Evolutionary conservation across 495 filamentous ascomycete species (phyloP).

Genomic region (Melanomma pulvis-pyrius): DNA sequence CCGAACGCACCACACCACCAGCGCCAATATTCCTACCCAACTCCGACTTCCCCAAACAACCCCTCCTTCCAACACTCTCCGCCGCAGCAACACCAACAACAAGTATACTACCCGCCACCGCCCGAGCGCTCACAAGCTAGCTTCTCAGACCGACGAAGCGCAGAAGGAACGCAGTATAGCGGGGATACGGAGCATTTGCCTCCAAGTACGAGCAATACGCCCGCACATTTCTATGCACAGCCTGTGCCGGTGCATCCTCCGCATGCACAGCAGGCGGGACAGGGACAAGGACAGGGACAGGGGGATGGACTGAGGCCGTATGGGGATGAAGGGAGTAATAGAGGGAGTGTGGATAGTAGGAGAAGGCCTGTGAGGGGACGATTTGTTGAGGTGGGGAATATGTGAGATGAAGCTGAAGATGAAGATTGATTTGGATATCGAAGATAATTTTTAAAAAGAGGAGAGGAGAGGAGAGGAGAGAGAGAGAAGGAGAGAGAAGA

Average conservation of each 20-base stretch:
- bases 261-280: neutral
- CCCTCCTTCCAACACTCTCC: neutral
- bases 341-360: slow-evolving; percentile 20
- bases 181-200: slow-evolving; percentile 7
- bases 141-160: slow-evolving; percentile 10
- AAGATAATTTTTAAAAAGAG: neutral
- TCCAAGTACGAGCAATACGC: slow-evolving; percentile 29
- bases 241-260: neutral
- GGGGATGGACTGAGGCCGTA: neutral
- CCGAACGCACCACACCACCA: slow-evolving; percentile 3
- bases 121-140: slow-evolving; percentile 21
- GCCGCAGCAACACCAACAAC: slow-evolving; percentile 17
- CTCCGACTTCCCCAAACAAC: slow-evolving; percentile 16
- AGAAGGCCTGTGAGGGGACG: slow-evolving; percentile 25
- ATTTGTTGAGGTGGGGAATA: slow-evolving; percentile 37
- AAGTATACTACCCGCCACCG: slow-evolving; percentile 33
- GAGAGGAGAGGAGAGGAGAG: neutral
- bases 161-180: slow-evolving; percentile 30
- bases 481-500: too few relatives aligned
- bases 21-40: slow-evolving; percentile 23
- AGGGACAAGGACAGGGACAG: neutral
- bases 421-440: neutral
- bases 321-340: slow-evolving; percentile 10
- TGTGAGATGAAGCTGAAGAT: slow-evolving; percentile 15
- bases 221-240: slow-evolving; percentile 39